phyloP scores from a whole-genome alignment of 192 early-diverging fungal genomes.

The Rhizophlyctis rosea region DNA sequence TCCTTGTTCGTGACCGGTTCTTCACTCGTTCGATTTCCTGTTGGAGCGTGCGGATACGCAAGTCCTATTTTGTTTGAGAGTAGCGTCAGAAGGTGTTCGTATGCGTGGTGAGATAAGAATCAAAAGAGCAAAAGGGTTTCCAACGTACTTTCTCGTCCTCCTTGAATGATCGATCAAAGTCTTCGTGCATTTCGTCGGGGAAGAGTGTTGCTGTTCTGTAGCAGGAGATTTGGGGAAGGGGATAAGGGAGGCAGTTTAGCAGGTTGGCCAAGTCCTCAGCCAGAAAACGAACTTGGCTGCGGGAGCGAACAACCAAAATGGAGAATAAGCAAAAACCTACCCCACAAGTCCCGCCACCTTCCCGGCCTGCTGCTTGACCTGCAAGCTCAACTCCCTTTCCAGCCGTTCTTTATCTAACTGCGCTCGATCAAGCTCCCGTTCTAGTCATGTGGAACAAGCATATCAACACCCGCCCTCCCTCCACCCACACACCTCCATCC shows the following conservation, averaged over 20 bases:
- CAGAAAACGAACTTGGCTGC: background rate
- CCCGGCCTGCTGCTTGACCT: constrained; percentile 12
- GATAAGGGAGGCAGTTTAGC: background rate
- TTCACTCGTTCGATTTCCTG: constrained; percentile 46
- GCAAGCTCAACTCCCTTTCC: constrained; percentile 23
- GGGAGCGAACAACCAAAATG: background rate
- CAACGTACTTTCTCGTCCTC: constrained; percentile 17
- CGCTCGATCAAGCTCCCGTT: constrained; percentile 41
- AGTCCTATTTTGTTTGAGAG: background rate
- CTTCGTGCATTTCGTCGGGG: background rate
- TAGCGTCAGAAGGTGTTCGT: background rate
- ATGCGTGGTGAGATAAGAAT: background rate
- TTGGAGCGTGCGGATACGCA: constrained; percentile 32
- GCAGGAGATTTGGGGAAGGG: background rate
- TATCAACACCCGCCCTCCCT: background rate
- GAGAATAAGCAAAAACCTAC: background rate
- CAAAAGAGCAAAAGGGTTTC: constrained; percentile 1
- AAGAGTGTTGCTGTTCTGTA: constrained; percentile 1
- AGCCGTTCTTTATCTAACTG: constrained; percentile 35
- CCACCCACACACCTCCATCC: background rate
- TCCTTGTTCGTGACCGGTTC: constrained; percentile 19
- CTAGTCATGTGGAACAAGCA: constrained; percentile 3
- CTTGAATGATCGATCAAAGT: background rate
- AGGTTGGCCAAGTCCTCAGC: constrained; percentile 2
- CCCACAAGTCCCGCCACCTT: background rate